A percentile compares a stretch with the other conserved stretches of the same genome.
phyloP scores from a whole-genome alignment of 371 early-diverging fungal genomes.

The Haplosporangium sp. region DNA sequence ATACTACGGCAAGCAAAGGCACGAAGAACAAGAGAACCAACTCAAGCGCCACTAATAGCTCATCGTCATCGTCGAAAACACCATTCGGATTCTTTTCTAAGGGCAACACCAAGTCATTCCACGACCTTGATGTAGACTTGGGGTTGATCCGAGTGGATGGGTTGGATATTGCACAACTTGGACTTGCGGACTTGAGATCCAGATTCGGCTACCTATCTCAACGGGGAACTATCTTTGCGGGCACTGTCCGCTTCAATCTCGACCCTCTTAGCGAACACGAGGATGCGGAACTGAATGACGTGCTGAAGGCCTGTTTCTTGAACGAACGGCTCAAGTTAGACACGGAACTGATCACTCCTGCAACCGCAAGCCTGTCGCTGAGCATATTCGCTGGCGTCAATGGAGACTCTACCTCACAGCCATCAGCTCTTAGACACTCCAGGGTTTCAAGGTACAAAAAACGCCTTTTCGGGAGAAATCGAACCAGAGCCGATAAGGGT shows the following conservation, averaged over 20 bases:
- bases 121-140: slow-evolving; percentile 11
- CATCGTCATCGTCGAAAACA: slow-evolving; percentile 3
- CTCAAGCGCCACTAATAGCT: not conserved
- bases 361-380: slow-evolving; percentile 27
- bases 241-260: slow-evolving; percentile 52
- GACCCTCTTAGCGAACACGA: slow-evolving; percentile 48
- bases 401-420: not conserved
- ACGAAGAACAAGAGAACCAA: not conserved
- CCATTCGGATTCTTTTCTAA: slow-evolving; percentile 16
- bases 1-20: not conserved
- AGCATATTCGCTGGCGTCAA: not conserved
- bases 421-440: not conserved
- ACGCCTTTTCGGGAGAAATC: slow-evolving; percentile 28
- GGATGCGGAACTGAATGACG: slow-evolving; percentile 47
- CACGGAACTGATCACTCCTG: slow-evolving; percentile 45
- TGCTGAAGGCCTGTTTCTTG: slow-evolving; percentile 42
- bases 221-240: slow-evolving; percentile 50
- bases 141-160: slow-evolving; percentile 46
- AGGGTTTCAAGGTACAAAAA: slow-evolving; percentile 31
- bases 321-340: slow-evolving; percentile 45
- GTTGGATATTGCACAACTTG: slow-evolving; percentile 33
- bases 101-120: slow-evolving; percentile 9
- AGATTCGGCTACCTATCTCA: slow-evolving; percentile 32
- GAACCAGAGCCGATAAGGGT: slow-evolving; percentile 4
- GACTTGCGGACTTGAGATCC: slow-evolving; percentile 33